Conservation (phyloP, 768 basidiomycete genomes). For the Filobasidium floriforme region DNA sequence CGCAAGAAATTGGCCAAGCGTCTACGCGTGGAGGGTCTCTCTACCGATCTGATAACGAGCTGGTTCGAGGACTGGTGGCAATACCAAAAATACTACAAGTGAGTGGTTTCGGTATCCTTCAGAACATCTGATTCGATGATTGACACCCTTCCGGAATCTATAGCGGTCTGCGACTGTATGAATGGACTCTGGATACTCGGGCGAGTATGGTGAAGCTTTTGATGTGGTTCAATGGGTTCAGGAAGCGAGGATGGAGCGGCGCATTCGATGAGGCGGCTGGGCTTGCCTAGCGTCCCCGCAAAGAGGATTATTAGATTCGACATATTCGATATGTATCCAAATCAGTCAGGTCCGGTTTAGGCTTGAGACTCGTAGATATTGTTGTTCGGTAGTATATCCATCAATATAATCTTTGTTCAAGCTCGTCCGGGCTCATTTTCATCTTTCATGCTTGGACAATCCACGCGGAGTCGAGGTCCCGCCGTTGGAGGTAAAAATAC, state of each 20-base stretch:
- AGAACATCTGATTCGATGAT: background rate
- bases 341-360: background rate
- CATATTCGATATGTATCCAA: background rate
- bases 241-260: slow-evolving; percentile 32
- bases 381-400: background rate
- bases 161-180: slow-evolving; percentile 30
- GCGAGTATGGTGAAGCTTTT: slow-evolving; percentile 34
- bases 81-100: slow-evolving; percentile 25
- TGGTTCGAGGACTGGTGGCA: slow-evolving; percentile 22
- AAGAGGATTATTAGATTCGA: background rate
- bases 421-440: no score
- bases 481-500: no score
- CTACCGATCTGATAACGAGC: slow-evolving; percentile 21
- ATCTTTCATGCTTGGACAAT: no score
- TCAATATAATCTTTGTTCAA: background rate
- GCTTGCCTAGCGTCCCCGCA: slow-evolving; percentile 18
- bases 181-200: slow-evolving; percentile 38
- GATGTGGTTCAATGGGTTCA: slow-evolving; percentile 37
- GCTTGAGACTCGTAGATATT: slow-evolving; percentile 1
- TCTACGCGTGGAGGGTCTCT: slow-evolving; percentile 23
- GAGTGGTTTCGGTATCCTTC: background rate
- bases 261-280: slow-evolving; percentile 38
- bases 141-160: background rate
- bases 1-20: slow-evolving; percentile 19
- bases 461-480: no score